phyloP scores from a whole-genome alignment of 192 early-diverging fungal genomes.

The Coemansia aciculifera region DNA sequence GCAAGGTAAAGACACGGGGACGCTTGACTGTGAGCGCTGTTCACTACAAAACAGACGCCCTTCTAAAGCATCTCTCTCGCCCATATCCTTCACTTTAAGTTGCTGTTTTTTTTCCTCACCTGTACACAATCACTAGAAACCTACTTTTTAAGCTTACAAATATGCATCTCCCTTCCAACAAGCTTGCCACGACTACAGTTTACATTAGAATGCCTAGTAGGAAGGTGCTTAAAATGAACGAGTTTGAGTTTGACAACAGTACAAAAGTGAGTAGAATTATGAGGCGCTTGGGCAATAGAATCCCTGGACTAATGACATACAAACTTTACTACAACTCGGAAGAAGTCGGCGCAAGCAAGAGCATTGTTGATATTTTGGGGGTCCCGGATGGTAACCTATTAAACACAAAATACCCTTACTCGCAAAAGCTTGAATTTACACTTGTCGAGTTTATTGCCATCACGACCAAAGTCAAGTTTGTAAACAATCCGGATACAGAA shows the following conservation, averaged over 20 bases:
- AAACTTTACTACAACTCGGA: background rate
- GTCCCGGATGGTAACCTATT: background rate
- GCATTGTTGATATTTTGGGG: background rate
- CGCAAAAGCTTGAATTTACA: background rate
- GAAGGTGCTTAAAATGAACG: background rate
- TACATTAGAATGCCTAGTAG: background rate
- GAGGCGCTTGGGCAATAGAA: background rate
- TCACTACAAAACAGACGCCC: background rate
- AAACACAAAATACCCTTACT: background rate
- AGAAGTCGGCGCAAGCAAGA: background rate
- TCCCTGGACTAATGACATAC: background rate
- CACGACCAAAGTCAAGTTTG: background rate
- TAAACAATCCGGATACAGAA: background rate
- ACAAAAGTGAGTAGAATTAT: background rate
- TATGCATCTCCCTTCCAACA: background rate
- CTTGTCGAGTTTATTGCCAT: background rate
- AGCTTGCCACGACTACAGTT: background rate
- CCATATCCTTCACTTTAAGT: background rate
- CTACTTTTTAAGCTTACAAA: background rate
- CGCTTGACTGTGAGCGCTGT: background rate
- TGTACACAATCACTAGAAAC: background rate
- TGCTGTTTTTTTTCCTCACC: background rate
- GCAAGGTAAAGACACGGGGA: background rate
- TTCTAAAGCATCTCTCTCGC: background rate
- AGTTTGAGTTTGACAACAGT: slow-evolving; percentile 1